These are phyloP conservation scores for Colletotrichum graminicola DNA, from an alignment of 2,329 filamentous ascomycete genomes.

Conservation along the genomic window DNA sequence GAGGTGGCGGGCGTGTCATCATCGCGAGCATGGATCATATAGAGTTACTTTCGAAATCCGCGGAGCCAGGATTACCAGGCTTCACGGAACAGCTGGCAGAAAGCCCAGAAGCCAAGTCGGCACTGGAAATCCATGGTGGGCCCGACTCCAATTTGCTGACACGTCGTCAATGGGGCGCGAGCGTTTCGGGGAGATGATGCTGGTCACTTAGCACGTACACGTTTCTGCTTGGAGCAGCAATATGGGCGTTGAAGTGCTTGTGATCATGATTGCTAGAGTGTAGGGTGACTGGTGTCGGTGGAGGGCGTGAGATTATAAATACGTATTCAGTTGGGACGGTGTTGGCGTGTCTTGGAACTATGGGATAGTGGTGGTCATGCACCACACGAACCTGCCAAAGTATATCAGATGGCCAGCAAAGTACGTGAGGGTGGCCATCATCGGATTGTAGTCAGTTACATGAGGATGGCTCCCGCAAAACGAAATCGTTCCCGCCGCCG, in stretches of 20 bases:
- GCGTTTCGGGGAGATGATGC: slow-evolving; percentile 19
- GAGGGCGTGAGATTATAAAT: background rate
- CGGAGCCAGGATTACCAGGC: background rate
- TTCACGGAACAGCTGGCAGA: slow-evolving; percentile 8
- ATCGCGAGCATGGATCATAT: slow-evolving; percentile 2
- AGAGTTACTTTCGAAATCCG: background rate
- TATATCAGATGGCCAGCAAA: slow-evolving; percentile 10
- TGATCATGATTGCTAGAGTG: background rate
- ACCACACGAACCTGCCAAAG: background rate
- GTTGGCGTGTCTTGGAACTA: slow-evolving; percentile 9
- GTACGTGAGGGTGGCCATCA: background rate
- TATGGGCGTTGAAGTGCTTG: background rate
- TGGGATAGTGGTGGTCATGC: background rate
- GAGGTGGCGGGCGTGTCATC: background rate
- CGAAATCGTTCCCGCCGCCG: background rate
- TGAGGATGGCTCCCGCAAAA: background rate
- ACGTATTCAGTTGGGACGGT: slow-evolving; percentile 2
- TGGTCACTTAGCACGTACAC: background rate
- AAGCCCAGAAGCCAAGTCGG: slow-evolving; percentile 35
- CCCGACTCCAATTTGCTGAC: slow-evolving; percentile 7
- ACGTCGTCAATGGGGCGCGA: background rate
- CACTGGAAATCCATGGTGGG: slow-evolving; percentile 11
- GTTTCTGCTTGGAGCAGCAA: background rate
- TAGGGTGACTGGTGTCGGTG: background rate
- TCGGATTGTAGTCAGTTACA: background rate